Evolutionary conservation across 1,139 yeast genomes (phyloP), one percentile per base, ranked within the genome.

Genomic region (Hemisphaericaspora xylanilytica): DNA sequence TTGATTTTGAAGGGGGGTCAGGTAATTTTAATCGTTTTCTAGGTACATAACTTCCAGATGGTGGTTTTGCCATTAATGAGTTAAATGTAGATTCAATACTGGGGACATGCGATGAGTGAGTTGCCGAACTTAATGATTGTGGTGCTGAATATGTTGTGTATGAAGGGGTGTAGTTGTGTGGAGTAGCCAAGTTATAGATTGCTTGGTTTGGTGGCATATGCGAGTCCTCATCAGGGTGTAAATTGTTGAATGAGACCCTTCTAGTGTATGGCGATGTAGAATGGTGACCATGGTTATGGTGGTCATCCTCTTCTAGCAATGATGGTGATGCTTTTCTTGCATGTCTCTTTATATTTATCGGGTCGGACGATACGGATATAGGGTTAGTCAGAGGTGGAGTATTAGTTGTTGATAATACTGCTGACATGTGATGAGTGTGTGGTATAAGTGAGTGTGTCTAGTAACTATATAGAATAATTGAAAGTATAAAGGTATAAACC

Each of bases 221-320:
- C 15, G 46, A 41, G 21, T 47, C 52, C 30, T 49, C 52, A 13
- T 65, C 70, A 2, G 68, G 68, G 27, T 58, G 55, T 36, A 70
- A 47, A 45, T 69, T 71, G 48, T 68, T 69, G 53, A 71, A 71
- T n/a, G 75, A 68, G 2, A 71, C 77, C 41, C 75, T 52, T 45
- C 75, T 49, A 8, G 66, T 47, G 49, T 59, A 38, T 10, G 22
- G 32, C 7, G 32, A 29, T n/a, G 31, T 11, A 11, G 15, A 27
- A 8, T 13, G 21, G 12, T 13, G 14, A 12, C 11, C 27, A 12
- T 20, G 27, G 14, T 17, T 24, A 34, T 35, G 27, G 15, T 38
- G 28, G 37, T 22, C 26, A 22, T 22, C 26, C 8, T 20, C 21
- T 6, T 20, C 21, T 8, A 20, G 21, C n/a, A 9, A 20, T 13